Percentiles rank a stretch among this genome's conserved stretches.
These are phyloP conservation scores for Leptomonas pyrrhocoris DNA, from an alignment of 208 protist species.

Conservation along the genomic window DNA sequence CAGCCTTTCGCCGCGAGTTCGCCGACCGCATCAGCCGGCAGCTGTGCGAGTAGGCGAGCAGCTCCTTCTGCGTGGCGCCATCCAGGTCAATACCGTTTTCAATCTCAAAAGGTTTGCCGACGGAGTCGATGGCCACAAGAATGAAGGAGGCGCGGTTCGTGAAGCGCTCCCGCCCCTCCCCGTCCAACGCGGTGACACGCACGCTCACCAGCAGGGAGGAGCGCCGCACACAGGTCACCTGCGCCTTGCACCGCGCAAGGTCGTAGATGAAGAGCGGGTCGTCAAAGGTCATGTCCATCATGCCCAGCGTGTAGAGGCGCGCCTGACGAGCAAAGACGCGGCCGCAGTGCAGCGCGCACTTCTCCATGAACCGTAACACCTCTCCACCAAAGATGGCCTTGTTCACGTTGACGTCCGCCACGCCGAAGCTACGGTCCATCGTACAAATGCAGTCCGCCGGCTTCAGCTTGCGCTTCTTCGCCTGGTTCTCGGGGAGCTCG, in stretches of 20 bases:
- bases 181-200: slow-evolving; percentile 26
- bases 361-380: slow-evolving; percentile 62
- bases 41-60: slow-evolving; percentile 30
- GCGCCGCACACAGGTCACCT: slow-evolving; percentile 47
- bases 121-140: slow-evolving; percentile 36
- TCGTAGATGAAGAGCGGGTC: slow-evolving; percentile 44
- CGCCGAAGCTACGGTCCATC: slow-evolving; percentile 34
- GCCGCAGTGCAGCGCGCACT: slow-evolving; percentile 57
- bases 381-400: slow-evolving; percentile 65
- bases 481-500: slow-evolving; percentile 40
- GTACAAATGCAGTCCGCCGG: slow-evolving; percentile 18
- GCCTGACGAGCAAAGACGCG: slow-evolving; percentile 46
- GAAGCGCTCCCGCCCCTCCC: slow-evolving; percentile 17
- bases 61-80: slow-evolving; percentile 30
- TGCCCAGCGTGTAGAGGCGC: slow-evolving; percentile 45
- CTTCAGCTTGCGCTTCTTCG: slow-evolving; percentile 33
- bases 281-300: slow-evolving; percentile 66
- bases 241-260: slow-evolving; percentile 30
- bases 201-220: slow-evolving; percentile 45
- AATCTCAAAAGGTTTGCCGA: slow-evolving; percentile 29
- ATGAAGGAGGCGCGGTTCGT: slow-evolving; percentile 59
- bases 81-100: slow-evolving; percentile 44
- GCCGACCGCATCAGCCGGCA: slow-evolving; percentile 14
- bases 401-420: slow-evolving; percentile 46
- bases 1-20: slow-evolving; percentile 34